phyloP scores from a whole-genome alignment of 2,329 filamentous ascomycete species.

The Cordyceps sp. region DNA sequence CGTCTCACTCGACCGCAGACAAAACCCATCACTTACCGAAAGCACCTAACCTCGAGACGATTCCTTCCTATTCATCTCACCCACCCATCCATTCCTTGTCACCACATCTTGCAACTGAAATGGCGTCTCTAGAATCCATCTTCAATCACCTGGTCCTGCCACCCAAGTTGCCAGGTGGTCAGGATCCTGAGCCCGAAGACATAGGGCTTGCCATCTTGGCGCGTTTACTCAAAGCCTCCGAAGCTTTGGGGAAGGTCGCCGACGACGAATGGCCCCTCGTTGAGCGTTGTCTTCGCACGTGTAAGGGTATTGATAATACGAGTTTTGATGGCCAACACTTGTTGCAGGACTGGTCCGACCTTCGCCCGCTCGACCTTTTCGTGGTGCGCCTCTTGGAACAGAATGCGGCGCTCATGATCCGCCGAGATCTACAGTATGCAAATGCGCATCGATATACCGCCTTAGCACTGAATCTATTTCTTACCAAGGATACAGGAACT shows the following conservation, averaged over 20 bases:
- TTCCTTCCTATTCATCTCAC: too few species aligned
- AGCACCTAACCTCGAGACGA: too few species aligned
- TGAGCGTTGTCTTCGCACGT: not conserved
- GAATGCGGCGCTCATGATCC: constrained; percentile 15
- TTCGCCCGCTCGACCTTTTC: constrained; percentile 1
- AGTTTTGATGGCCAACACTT: not conserved
- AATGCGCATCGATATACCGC: not conserved
- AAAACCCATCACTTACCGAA: too few species aligned
- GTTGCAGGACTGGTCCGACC: not conserved
- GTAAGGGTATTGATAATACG: not conserved
- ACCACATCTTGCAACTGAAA: too few species aligned
- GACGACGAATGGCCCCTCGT: not conserved
- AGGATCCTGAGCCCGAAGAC: constrained; percentile 2
- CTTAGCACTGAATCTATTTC: not conserved
- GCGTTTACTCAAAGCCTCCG: not conserved
- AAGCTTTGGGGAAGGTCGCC: not conserved
- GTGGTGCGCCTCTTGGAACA: constrained; percentile 9
- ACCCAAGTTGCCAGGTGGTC: constrained; percentile 4
- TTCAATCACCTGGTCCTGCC: constrained; percentile 11
- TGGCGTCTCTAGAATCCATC: constrained; percentile 1
- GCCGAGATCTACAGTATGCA: constrained; percentile 6
- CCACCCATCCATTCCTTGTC: too few species aligned
- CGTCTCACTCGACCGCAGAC: too few species aligned
- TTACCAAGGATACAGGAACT: constrained; percentile 1
- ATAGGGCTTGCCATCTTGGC: constrained; percentile 1